Evolutionary conservation across 2,329 filamentous ascomycete species (phyloP).

Genomic region (Monosporascus cannonballus): DNA sequence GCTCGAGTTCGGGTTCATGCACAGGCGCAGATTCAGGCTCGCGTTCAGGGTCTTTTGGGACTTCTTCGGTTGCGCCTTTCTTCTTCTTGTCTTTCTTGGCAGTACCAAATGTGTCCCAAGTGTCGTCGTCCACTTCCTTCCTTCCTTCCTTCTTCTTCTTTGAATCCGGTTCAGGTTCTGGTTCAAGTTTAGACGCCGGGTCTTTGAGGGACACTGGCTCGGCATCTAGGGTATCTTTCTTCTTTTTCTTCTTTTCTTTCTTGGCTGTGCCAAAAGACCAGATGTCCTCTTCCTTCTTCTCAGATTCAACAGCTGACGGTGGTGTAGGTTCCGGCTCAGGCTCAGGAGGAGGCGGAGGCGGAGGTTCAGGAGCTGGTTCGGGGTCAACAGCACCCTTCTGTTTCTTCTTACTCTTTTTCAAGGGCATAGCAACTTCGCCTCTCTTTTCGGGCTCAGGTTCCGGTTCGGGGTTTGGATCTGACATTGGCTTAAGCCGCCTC

Average conservation of each 20-base stretch:
- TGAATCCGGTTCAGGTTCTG: conserved; percentile 15
- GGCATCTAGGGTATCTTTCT: conserved; percentile 16
- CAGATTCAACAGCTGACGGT: conserved; percentile 3
- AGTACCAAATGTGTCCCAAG: conserved; percentile 4
- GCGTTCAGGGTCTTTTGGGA: conserved; percentile 16
- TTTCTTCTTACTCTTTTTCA: conserved; percentile 11
- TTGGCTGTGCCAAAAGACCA: conserved; percentile 14
- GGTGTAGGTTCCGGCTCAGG: conserved; percentile 4
- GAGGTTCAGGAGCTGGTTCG: background rate
- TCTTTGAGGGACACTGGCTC: conserved; percentile 8
- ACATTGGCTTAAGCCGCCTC: conserved; percentile 12
- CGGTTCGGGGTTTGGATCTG: conserved; percentile 27
- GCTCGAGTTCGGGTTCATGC: conserved; percentile 17
- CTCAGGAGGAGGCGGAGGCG: background rate
- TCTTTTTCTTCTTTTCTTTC: conserved; percentile 28
- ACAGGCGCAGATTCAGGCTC: conserved; percentile 22
- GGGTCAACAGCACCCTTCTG: conserved; percentile 5
- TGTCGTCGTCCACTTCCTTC: conserved; percentile 16
- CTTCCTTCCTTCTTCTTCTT: conserved; percentile 15
- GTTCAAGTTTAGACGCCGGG: conserved; percentile 5
- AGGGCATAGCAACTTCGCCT: conserved; percentile 23
- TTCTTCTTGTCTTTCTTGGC: conserved; percentile 24
- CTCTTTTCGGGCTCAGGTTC: conserved; percentile 29
- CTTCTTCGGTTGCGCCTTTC: conserved; percentile 15
- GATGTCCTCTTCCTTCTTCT: conserved; percentile 14